A percentile compares a stretch with the other conserved stretches of the same genome.
Conservation (phyloP, 2,329 filamentous ascomycete genomes). For the Esteya vermicola region DNA sequence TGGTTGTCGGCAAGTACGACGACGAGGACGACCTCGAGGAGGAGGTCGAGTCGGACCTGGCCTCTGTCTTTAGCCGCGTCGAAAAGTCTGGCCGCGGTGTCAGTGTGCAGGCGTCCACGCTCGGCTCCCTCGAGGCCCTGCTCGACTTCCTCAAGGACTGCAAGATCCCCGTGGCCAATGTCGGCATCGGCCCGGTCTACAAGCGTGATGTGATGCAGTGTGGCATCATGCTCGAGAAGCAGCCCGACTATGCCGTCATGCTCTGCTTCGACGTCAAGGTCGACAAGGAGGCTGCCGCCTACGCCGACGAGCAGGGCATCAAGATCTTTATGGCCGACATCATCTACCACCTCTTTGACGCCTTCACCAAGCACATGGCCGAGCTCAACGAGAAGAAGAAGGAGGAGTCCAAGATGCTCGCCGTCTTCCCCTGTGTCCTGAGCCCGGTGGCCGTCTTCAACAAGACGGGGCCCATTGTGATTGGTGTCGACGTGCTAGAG, state of each 20-base stretch:
- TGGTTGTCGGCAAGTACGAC: conserved; percentile 88
- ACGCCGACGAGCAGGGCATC: conserved; percentile 87
- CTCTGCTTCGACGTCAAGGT: conserved; percentile 99
- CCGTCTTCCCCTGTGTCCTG: conserved; percentile 91
- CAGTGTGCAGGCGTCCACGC: conserved; percentile 90
- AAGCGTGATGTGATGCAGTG: conserved; percentile 95
- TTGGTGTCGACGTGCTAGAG: conserved; percentile 91
- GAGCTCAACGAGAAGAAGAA: conserved; percentile 80
- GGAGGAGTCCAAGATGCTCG: conserved; percentile 88
- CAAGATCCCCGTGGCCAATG: conserved; percentile 96
- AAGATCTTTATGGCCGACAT: conserved; percentile 99
- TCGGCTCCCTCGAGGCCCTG: conserved; percentile 89
- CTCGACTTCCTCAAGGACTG: conserved; percentile 90
- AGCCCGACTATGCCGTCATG: conserved; percentile 95
- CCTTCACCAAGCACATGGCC: conserved; percentile 91
- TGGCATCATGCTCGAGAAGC: conserved; percentile 92
- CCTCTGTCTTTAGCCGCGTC: conserved; percentile 79
- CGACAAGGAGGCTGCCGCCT: conserved; percentile 83
- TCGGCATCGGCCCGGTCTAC: conserved; percentile 93
- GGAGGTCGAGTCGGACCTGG: conserved; percentile 90
- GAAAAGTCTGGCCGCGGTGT: conserved; percentile 89
- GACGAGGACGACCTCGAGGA: conserved; percentile 95
- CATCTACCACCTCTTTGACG: conserved; percentile 96
- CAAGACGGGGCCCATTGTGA: conserved; percentile 89
- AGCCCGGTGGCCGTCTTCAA: conserved; percentile 90